Conservation (phyloP, 768 basidiomycete species). For the Pulveroboletus sp. region DNA sequence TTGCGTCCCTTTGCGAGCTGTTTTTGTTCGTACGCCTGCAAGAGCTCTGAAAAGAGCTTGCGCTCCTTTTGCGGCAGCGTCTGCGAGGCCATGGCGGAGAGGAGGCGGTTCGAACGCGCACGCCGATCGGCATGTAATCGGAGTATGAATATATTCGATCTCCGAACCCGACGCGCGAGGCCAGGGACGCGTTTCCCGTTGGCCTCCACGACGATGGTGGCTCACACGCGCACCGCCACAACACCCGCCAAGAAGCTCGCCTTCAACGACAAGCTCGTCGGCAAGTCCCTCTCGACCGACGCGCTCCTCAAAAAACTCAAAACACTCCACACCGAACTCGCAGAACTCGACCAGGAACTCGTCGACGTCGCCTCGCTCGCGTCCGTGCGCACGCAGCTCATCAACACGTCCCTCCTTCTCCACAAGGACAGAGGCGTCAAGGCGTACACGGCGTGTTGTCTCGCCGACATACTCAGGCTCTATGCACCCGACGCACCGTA, state of each 20-base stretch:
- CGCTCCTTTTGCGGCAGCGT: conserved; percentile 78
- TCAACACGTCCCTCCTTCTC: conserved; percentile 74
- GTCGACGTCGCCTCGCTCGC: conserved; percentile 74
- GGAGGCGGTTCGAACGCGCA: too few species aligned
- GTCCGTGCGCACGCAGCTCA: conserved; percentile 73
- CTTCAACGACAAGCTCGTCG: conserved; percentile 81
- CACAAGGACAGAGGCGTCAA: conserved; percentile 97
- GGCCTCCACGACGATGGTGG: conserved; percentile 53
- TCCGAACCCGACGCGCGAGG: conserved; percentile 12
- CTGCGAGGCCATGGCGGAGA: conserved; percentile 19
- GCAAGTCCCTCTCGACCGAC: conserved; percentile 77
- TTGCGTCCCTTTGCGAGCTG: conserved; percentile 89
- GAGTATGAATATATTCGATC: background rate
- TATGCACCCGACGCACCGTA: conserved; percentile 98
- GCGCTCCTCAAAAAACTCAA: conserved; percentile 84
- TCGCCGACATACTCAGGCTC: conserved; percentile 89
- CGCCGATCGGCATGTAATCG: background rate
- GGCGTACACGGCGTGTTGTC: conserved; percentile 90
- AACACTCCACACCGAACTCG: conserved; percentile 71
- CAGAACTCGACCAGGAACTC: conserved; percentile 82
- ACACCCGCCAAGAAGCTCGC: conserved; percentile 57
- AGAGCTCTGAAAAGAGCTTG: conserved; percentile 79
- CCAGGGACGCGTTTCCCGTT: conserved; percentile 15
- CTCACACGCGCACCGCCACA: conserved; percentile 63
- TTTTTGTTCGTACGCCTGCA: conserved; percentile 85